Evolutionary conservation across 192 early-diverging fungal species (phyloP).

Genomic region (Kickxella alabastrina): DNA sequence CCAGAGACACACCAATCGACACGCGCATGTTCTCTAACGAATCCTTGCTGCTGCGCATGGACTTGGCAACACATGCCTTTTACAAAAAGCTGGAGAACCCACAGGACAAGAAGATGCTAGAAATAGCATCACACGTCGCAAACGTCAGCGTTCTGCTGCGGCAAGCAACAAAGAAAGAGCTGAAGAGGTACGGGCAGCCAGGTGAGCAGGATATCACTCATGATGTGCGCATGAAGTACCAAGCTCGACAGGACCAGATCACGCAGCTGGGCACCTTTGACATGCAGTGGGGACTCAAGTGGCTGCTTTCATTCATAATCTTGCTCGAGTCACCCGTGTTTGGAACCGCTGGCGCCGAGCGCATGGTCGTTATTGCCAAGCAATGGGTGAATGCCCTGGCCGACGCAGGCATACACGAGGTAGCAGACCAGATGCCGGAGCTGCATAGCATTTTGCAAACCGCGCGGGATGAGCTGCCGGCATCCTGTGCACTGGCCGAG

Average conservation of each 20-base stretch:
- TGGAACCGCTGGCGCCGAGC: background rate
- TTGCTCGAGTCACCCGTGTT: slow-evolving; percentile 28
- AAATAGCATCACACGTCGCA: slow-evolving; percentile 16
- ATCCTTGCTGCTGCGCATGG: slow-evolving; percentile 41
- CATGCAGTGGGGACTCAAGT: slow-evolving; percentile 34
- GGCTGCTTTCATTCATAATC: slow-evolving; percentile 36
- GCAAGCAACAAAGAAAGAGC: slow-evolving; percentile 27
- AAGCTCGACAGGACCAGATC: slow-evolving; percentile 19
- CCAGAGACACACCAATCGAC: slow-evolving; percentile 8
- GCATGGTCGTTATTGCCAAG: slow-evolving; percentile 15
- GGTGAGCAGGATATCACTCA: slow-evolving; percentile 17
- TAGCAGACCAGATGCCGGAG: slow-evolving; percentile 13
- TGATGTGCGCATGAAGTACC: slow-evolving; percentile 33
- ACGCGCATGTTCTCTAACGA: slow-evolving; percentile 19
- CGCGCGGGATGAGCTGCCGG: slow-evolving; percentile 21
- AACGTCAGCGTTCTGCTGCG: slow-evolving; percentile 25
- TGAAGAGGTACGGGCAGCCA: slow-evolving; percentile 23
- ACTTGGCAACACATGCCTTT: slow-evolving; percentile 28
- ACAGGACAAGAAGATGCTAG: slow-evolving; percentile 22
- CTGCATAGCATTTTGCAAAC: slow-evolving; percentile 6
- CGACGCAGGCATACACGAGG: slow-evolving; percentile 23
- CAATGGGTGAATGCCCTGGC: slow-evolving; percentile 28
- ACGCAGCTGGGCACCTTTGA: slow-evolving; percentile 29
- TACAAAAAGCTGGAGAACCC: slow-evolving; percentile 8
- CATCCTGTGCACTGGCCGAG: slow-evolving; percentile 5